Base-by-base conservation (phyloP, 2,329 filamentous ascomycete genomes). In the Microascus cirrosus region DNA sequence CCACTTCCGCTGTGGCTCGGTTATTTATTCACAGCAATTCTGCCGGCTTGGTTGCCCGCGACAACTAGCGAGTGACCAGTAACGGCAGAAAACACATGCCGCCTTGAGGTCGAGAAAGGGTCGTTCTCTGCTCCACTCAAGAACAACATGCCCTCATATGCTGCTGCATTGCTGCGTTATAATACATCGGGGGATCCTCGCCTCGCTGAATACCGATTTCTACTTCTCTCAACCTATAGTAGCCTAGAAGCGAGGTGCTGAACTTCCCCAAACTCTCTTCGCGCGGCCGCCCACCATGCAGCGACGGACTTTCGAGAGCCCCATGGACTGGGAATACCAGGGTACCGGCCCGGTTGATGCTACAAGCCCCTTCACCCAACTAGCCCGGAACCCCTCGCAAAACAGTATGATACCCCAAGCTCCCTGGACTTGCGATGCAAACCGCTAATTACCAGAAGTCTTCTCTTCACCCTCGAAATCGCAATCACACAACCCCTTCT, bases 311-410 rank as follows among this genome's bases (percentile, higher is more conserved):
- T 78, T 74, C 62, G 82, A 85, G 69, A 74, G 80, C 61, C 82
- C 74, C 61, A 86, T 86, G 83, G 83, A 86, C 64, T 86, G 81
- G 80, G 81, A 86, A 66, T 86, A 83, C 67, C 77, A 85, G 63
- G 76, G 74, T 60, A 69, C 73, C 54, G 81, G 77, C 1, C 82
- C 81, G 20, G 69, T 82, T 60, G 83, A 86, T 69, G 77, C 76
- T 20, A 81, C 80, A 11, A 85, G 82, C 62, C 83, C 83, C 2
- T 86, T 85, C 67, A 74, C 78, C 22, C 79, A 82, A 61, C 74
- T 79, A 42, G 73, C 75, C 1, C 75, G 69, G 64, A 68, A 65
- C 54, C 66, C 68, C 50, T 66, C 69, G 54, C 69, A 74, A 55
- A 73, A 71, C 61, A 69, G 79, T 80, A 62, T 74, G 71, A 50